Conservation (phyloP, 2,329 filamentous ascomycete genomes). For the Rhexocercosporidium sp. region DNA sequence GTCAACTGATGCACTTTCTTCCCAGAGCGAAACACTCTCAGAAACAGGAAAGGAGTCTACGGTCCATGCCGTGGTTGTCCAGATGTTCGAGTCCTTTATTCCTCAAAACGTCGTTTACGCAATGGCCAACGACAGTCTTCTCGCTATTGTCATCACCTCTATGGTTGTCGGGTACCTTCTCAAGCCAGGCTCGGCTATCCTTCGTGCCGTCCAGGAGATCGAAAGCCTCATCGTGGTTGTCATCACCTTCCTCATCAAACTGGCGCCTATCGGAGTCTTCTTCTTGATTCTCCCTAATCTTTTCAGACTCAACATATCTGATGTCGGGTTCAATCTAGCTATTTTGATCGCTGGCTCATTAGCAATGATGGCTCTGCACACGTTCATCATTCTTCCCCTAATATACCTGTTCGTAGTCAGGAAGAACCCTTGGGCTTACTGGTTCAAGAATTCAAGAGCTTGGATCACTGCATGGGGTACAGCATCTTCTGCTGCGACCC, state of each 20-base stretch:
- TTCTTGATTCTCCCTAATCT: constrained; percentile 18
- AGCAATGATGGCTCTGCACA: constrained; percentile 9
- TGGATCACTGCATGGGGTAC: constrained; percentile 16
- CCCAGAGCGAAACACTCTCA: neutral
- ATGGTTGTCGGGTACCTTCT: constrained; percentile 6
- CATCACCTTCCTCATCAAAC: constrained; percentile 11
- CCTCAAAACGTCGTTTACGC: constrained; percentile 15
- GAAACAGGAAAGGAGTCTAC: neutral
- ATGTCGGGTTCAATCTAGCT: constrained; percentile 6
- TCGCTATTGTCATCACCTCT: constrained; percentile 7
- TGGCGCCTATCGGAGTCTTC: constrained; percentile 15
- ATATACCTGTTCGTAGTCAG: constrained; percentile 9
- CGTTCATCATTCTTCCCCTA: constrained; percentile 1
- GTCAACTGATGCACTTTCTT: neutral
- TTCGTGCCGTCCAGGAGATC: constrained; percentile 11
- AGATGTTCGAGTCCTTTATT: constrained; percentile 15
- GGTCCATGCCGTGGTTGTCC: constrained; percentile 5
- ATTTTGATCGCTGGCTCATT: constrained; percentile 6
- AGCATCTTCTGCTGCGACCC: constrained; percentile 7
- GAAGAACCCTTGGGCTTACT: constrained; percentile 10
- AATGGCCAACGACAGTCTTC: constrained; percentile 10
- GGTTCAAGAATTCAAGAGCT: constrained; percentile 11
- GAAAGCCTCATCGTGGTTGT: constrained; percentile 1
- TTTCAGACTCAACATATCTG: constrained; percentile 13
- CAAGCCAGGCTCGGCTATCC: neutral